Base-by-base conservation (phyloP, 2,329 filamentous ascomycete species). In the Cryphonectria naterciae region DNA sequence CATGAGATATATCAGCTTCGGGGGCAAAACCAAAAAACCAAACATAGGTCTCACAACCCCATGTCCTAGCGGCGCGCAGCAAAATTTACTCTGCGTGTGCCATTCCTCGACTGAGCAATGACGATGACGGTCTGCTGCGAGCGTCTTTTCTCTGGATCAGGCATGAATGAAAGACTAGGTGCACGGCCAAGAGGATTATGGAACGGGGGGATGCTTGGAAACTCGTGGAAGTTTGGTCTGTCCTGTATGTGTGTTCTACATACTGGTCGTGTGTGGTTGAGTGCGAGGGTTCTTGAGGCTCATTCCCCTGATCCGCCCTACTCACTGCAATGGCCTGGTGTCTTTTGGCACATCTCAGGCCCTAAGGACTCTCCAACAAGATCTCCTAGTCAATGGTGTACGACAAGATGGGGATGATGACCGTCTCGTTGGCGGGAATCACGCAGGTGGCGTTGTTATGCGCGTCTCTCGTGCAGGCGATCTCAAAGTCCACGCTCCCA, bases 401-500 rank as follows among this genome's bases (percentile, higher is more conserved):
- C 15, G 68, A 70, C 43, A 70, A 11, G 15, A 70, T 28, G 15
- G 68, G 68, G 25, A 70, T 63, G 19, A 70, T 65, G 17, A 70
- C 39, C 1, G 25, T 70, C 58, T 70, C 11, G 1, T 62, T 68
- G 37, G 37, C 54, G 22, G 19, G 28, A 41, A 52, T 25, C 39
- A 46, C 25, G 32, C 54, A 19, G 13, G 32, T 60, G 37, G 69
- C 28, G n/a, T 56, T 66, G 22, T 66, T 25, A 4, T 52, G 25
- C 28, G 25, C 17, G 13, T 70, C 69, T 15, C 65, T 13, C 7
- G 56, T 63, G 28, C 65, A 70, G 7, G 43, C 32, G 5, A 70
- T 68, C 46, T 70, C 65, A 32, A 70, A 70, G 65, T 70, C 69
- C 6, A 68, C 69, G 4, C 69, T 64, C 1, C 69, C 69, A 2